Conservation (phyloP, 257 asterid genomes). For the Solanum chiquidenum region DNA sequence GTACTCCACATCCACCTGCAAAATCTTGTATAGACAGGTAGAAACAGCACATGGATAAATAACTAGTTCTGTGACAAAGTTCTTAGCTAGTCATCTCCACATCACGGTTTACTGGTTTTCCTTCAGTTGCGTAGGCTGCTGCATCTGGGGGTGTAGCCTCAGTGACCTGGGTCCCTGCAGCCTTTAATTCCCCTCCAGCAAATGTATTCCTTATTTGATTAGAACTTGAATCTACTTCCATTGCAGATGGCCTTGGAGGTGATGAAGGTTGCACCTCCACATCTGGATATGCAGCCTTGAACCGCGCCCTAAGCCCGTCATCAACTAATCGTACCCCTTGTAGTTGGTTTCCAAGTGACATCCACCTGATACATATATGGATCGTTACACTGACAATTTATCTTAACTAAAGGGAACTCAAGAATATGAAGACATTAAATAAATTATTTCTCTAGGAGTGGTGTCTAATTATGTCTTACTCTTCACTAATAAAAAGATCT, state of each 20-base stretch:
- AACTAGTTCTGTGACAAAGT: neutral
- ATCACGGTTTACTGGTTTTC: slow-evolving; percentile 24
- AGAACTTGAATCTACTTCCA: slow-evolving; percentile 57
- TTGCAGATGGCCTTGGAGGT: slow-evolving; percentile 68
- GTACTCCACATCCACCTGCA: neutral
- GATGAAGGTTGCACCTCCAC: slow-evolving; percentile 94
- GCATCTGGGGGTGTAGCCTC: slow-evolving; percentile 18
- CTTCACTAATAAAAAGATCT: neutral
- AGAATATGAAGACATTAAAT: neutral
- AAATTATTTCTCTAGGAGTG: neutral
- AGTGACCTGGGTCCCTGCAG: slow-evolving; percentile 13
- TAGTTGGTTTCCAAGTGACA: slow-evolving; percentile 88
- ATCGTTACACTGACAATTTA: neutral
- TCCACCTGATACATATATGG: slow-evolving; percentile 50
- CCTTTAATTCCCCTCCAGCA: slow-evolving; percentile 25
- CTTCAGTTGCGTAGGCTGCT: slow-evolving; percentile 20
- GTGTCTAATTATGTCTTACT: neutral
- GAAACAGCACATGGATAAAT: neutral
- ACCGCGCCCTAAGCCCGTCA: slow-evolving; percentile 94
- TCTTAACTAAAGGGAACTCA: neutral
- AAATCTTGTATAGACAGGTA: neutral
- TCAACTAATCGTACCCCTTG: slow-evolving; percentile 83
- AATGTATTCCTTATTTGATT: slow-evolving; percentile 29
- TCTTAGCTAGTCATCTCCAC: slow-evolving; percentile 29
- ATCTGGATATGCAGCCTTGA: slow-evolving; percentile 90